These are phyloP conservation scores for Pseudonectria buxi DNA, from an alignment of 2,329 filamentous ascomycete species.

Conservation along the genomic window DNA sequence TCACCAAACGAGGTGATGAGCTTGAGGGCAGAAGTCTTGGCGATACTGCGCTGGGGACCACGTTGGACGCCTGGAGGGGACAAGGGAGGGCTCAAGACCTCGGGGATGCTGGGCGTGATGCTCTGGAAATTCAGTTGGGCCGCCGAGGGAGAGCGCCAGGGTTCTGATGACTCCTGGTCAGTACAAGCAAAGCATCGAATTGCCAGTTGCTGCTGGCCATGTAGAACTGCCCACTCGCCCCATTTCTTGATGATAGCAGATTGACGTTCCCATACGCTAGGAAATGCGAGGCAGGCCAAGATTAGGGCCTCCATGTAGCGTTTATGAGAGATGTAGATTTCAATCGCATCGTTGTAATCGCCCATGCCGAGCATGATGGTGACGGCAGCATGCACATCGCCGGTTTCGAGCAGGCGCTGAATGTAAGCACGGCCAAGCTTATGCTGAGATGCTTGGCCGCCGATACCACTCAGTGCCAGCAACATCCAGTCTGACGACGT, in stretches of 20 bases:
- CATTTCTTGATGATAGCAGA: slow-evolving; percentile 84
- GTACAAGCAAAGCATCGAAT: slow-evolving; percentile 92
- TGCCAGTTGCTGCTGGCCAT: slow-evolving; percentile 82
- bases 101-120: slow-evolving; percentile 48
- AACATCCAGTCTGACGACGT: slow-evolving; percentile 97
- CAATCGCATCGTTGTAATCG: slow-evolving; percentile 88
- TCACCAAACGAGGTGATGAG: slow-evolving; percentile 85
- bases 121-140: slow-evolving; percentile 51
- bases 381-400: slow-evolving; percentile 85
- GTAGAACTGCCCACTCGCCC: slow-evolving; percentile 85
- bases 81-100: slow-evolving; percentile 63
- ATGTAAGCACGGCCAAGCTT: slow-evolving; percentile 88
- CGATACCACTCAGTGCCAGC: slow-evolving; percentile 82
- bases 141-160: slow-evolving; percentile 81
- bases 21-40: slow-evolving; percentile 78
- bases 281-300: slow-evolving; percentile 75
- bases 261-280: slow-evolving; percentile 85
- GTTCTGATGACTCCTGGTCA: slow-evolving; percentile 73
- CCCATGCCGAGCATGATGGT: slow-evolving; percentile 90
- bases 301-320: slow-evolving; percentile 90
- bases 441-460: slow-evolving; percentile 67
- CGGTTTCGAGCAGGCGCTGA: slow-evolving; percentile 79
- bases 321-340: slow-evolving; percentile 89
- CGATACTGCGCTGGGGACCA: slow-evolving; percentile 56
- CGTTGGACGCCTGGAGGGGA: slow-evolving; percentile 62